Base-by-base conservation (phyloP, 257 asterid species). In the Salvia hispanica region DNA sequence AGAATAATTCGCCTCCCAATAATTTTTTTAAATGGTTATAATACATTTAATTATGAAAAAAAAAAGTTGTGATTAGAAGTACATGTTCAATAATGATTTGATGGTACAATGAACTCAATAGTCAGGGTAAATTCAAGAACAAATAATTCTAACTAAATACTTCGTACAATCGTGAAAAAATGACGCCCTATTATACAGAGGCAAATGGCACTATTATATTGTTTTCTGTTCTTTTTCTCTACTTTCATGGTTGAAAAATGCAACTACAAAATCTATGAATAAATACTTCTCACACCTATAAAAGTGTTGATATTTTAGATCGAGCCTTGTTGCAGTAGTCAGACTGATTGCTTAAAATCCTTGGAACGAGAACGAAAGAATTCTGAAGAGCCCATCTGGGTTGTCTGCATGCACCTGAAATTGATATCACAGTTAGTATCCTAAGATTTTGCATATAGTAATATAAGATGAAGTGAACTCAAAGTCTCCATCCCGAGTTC, bases 401-500 rank as follows among this genome's bases (percentile, higher is more conserved):
- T 93, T 93, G 84, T 93, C 98, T 52, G 98, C 98, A 52, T 93
- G 98, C 40, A 93, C 98, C 98, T 93, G 87, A 34, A 72, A 67
- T 28, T 73, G 9, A 47, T 34, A 33, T 64, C 40, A 37, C 39
- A 47, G 14, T 40, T 8, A 61, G 47, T 14, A 10, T 4, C 12
- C 1, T 31, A 39, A 5, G 43, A 39, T 39, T 33, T 57, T 52
- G 9, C 52, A n/a, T 40, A 62, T n/a, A 42, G 42, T 9, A 3
- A 44, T 40, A 28, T 12, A 16, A 28, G 14, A 66, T 6, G n/a
- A 47, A 31, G 54, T 7, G 31, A 62, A 12, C 10, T n/a, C n/a
- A n/a, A n/a, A n/a, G n/a, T 25, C 31, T 25, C 31, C 31, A 25
- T 25, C 31, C 31, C 31, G 31, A 25, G 31, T 25, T 25, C 31